phyloP scores from a whole-genome alignment of 73 alveolate species.

The Paraurostyla sp. region DNA sequence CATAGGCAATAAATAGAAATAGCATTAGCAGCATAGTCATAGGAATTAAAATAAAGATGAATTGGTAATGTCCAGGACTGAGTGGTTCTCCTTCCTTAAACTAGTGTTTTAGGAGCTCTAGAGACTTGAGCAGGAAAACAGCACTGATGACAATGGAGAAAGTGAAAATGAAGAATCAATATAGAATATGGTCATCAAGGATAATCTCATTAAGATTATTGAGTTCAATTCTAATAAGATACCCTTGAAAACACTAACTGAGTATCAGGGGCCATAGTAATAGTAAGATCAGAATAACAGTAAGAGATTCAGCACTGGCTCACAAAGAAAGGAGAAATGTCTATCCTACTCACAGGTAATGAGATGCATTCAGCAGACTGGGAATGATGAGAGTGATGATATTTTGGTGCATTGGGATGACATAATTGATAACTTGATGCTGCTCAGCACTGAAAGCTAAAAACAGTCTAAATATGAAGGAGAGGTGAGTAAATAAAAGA shows the following conservation, averaged over 20 bases:
- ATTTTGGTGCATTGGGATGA: slow-evolving; percentile 48
- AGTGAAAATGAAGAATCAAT: background rate
- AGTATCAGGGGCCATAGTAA: background rate
- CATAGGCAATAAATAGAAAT: background rate
- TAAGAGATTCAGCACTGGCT: background rate
- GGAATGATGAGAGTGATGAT: background rate
- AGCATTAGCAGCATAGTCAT: background rate
- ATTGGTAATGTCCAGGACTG: slow-evolving; percentile 37
- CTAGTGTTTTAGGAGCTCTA: background rate
- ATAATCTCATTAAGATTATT: background rate
- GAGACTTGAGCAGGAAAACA: background rate
- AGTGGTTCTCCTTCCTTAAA: slow-evolving; percentile 45
- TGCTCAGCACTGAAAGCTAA: background rate
- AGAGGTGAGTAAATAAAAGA: background rate
- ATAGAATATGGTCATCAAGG: background rate
- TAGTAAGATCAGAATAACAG: background rate
- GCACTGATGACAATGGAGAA: background rate
- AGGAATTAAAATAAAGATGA: background rate
- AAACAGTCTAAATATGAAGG: background rate
- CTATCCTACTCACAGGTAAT: background rate
- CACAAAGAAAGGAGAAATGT: slow-evolving; percentile 33
- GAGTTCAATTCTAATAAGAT: slow-evolving; percentile 11
- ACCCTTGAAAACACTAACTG: background rate
- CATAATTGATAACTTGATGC: slow-evolving; percentile 22
- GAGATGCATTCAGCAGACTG: background rate